Evolutionary conservation across 805 yeast genomes (phyloP).

Genomic region (Candida maris): DNA sequence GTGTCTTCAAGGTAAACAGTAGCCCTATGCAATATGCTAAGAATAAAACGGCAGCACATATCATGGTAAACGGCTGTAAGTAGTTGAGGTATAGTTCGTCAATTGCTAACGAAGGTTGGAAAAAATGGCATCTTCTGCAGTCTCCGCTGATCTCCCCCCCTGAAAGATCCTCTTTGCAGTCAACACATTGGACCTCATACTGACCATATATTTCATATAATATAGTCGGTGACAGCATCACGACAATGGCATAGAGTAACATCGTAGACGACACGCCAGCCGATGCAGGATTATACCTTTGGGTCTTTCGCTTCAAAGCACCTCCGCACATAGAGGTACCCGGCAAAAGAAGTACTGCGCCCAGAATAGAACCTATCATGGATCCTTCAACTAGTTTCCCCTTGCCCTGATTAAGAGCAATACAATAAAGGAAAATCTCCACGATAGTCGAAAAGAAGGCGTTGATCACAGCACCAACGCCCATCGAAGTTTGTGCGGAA

Average conservation of each 20-base stretch:
- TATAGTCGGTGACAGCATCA: constrained; percentile 88
- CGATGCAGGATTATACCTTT: constrained; percentile 89
- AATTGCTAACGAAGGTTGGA: constrained; percentile 69
- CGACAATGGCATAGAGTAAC: constrained; percentile 85
- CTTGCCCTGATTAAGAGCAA: constrained; percentile 80
- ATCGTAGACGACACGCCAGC: constrained; percentile 97
- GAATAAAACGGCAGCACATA: constrained; percentile 78
- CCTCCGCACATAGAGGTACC: constrained; percentile 98
- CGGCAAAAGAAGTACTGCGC: constrained; percentile 87
- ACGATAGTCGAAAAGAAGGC: constrained; percentile 97
- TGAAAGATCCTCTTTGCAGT: constrained; percentile 36
- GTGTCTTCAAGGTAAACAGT: constrained; percentile 90
- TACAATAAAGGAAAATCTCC: constrained; percentile 88
- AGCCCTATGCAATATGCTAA: constrained; percentile 84
- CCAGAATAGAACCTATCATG: constrained; percentile 88
- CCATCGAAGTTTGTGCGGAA: constrained; percentile 98
- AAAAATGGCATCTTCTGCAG: constrained; percentile 71
- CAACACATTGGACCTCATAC: constrained; percentile 69
- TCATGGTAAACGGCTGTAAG: constrained; percentile 76
- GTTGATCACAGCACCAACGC: constrained; percentile 95
- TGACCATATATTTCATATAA: constrained; percentile 88
- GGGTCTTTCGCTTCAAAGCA: constrained; percentile 87
- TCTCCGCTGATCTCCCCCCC: constrained; percentile 27
- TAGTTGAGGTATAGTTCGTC: constrained; percentile 63
- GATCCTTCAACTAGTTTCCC: constrained; percentile 93